Base-by-base conservation (phyloP, 306 rosid genomes). In the Astragalus glycyphyllos region DNA sequence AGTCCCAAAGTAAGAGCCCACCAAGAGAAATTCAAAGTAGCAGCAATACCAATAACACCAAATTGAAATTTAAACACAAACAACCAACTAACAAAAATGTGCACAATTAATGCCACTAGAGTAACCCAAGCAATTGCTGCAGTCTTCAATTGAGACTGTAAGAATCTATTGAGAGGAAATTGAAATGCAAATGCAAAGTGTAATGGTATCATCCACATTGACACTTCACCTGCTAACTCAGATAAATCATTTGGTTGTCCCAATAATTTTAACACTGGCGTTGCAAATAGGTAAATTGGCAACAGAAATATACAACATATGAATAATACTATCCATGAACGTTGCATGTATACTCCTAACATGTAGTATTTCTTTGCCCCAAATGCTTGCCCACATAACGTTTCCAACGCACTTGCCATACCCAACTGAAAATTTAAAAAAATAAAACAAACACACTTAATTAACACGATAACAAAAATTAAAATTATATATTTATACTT, bases 391-490 rank as follows among this genome's bases (percentile, higher is more conserved):
- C 98, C 97, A 2, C 97, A 92, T 0, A 90, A 84, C 0, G 96
- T 92, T 71, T 92, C 93, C 5, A 92, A 72, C 0, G 96, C 96
- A 23, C 97, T 90, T 6, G 96, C 93, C 98, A 92, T 92, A 5
- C 98, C 97, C 61, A 90, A 40, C 97, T 92, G 58, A 13, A 68
- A 4, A 29, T 57, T 17, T 47, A 62, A 23, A 65, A 41, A 41
- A n/a, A 7, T 20, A 58, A 5, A 3, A 10, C 0, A 40, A 6
- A 60, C 9, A 32, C 11, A 1, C 23, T 20, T 31, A 31, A 48
- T 14, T n/a, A 10, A 15, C 32, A 9, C 4, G 1, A 14, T 34
- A 49, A 1, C 49, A 3, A 20, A 20, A 20, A 20, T 20, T 20
- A 20, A 20, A 20, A 2, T 20, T 20, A 20, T 20, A 20, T 0